Conservation (phyloP, 2,329 filamentous ascomycete species). For the Tolypocladium sp. region DNA sequence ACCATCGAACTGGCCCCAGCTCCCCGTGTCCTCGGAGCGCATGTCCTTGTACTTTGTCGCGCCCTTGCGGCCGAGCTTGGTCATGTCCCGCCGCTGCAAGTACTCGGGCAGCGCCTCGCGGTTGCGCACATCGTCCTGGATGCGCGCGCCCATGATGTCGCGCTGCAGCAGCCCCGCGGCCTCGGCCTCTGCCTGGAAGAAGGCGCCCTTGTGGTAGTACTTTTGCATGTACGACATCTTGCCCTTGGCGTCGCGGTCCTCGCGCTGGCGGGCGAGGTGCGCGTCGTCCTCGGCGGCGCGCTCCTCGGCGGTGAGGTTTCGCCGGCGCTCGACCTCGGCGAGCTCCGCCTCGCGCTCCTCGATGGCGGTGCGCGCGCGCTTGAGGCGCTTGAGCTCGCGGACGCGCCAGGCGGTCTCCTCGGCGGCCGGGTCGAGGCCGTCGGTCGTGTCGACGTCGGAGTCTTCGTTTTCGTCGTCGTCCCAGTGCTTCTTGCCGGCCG, state of each 20-base stretch:
- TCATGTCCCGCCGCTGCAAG: constrained; percentile 88
- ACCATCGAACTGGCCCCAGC: constrained; percentile 61
- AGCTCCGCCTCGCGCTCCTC: constrained; percentile 76
- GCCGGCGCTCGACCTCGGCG: constrained; percentile 80
- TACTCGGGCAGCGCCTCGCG: constrained; percentile 81
- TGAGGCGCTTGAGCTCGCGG: constrained; percentile 80
- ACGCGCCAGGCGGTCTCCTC: constrained; percentile 92
- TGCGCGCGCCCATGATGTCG: constrained; percentile 77
- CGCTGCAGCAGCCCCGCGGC: constrained; percentile 68
- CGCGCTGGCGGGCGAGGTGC: constrained; percentile 67
- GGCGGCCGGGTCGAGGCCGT: constrained; percentile 76
- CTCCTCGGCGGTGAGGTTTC: constrained; percentile 80
- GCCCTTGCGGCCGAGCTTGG: constrained; percentile 86
- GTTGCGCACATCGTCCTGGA: constrained; percentile 75
- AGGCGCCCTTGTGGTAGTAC: constrained; percentile 95
- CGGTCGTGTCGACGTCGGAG: constrained; percentile 78
- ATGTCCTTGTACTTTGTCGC: constrained; percentile 85
- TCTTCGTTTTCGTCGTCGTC: constrained; percentile 65
- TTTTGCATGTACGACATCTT: constrained; percentile 89
- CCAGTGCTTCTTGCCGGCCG: constrained; percentile 76
- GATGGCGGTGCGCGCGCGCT: constrained; percentile 76
- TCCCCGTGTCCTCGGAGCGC: constrained; percentile 80
- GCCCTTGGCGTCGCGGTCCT: constrained; percentile 68
- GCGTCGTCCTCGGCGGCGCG: constrained; percentile 75
- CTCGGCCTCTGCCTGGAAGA: constrained; percentile 76